Evolutionary conservation across 352 stramenopile species (phyloP), one percentile per base, ranked within the genome.

Genomic region (Plasmopara viticola): DNA sequence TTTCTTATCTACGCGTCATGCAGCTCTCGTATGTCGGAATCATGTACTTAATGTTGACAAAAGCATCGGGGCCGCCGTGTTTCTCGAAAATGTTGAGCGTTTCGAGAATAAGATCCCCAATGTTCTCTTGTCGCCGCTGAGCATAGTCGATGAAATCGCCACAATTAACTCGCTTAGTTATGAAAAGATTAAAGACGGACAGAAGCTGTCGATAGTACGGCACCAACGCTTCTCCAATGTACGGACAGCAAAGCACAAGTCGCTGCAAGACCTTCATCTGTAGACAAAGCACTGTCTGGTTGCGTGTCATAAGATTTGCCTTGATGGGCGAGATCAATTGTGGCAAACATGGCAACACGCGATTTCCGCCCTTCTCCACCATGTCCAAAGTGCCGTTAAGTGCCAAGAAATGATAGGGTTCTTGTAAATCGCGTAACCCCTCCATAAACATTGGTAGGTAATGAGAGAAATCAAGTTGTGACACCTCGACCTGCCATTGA

Each of bases 1-100:
- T 35, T 35, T 35, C 25, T 53, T 58, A 68, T 57, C 56, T 45
- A 15, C 56, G 43, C 6, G 34, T 53, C 53, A 69, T 51, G 59
- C 90, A 96, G 70, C 84, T 95, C 69, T 98, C 87, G 61, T 98
- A 98, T 5, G 94, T 96, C 8, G 95, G 95, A 25, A 98, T 87
- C 72, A 98, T 93, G 63, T 98, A 98, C 73, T 98, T 98, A 57
- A 97, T 97, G 68, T 97, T 97, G 57, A 95, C 84, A 50, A 96
- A 97, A 0, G 90, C 90, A 30, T 97, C 80, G 0, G 78, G 55
- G 0, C 90, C 90, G 3, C 90, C 90, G 20, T 83, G 64, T 41
- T 66, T 79, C 55, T 97, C 90, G 25, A 97, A 70, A n/a, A 95
- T 55, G 44, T 95, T 74, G 33, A 97, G 73, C 18, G 90, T 97